phyloP scores from a whole-genome alignment of 495 filamentous ascomycete species.

The Barbatosphaeria neglecta region DNA sequence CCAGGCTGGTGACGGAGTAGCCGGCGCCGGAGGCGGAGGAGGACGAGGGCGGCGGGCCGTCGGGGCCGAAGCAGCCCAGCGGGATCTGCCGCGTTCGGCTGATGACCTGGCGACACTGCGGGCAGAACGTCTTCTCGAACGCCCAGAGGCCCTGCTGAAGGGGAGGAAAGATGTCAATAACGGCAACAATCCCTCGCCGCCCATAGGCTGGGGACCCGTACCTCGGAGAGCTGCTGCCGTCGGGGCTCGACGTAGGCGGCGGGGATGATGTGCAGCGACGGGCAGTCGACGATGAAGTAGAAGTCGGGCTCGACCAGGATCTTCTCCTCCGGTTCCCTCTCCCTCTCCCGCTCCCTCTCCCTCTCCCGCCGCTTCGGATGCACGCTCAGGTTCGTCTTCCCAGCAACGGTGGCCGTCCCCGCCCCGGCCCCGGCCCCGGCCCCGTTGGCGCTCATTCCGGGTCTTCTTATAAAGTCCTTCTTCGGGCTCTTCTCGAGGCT shows the following conservation, averaged over 20 bases:
- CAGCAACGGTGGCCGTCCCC: no score
- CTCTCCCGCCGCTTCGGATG: no score
- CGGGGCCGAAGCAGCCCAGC: background rate
- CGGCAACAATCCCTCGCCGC: background rate
- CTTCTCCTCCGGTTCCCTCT: conserved; percentile 1
- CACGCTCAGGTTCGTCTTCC: no score
- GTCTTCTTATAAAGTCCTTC: no score
- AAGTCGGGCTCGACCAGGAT: background rate
- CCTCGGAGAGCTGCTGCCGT: background rate
- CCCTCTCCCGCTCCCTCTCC: background rate
- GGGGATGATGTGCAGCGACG: conserved; percentile 1
- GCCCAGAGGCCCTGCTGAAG: background rate
- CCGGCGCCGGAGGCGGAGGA: background rate
- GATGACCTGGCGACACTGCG: background rate
- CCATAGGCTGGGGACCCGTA: background rate
- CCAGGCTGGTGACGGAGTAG: background rate
- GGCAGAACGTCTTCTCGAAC: conserved; percentile 1
- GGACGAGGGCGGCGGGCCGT: background rate
- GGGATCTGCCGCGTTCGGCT: conserved; percentile 1
- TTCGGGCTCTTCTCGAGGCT: no score
- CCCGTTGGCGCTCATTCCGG: no score
- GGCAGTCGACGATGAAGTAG: conserved; percentile 2
- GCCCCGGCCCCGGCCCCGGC: no score
- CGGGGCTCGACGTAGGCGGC: background rate
- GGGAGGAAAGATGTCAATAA: background rate